A percentile compares a stretch with the other conserved stretches of the same genome.
Conservation (phyloP, 495 filamentous ascomycete species). For the Aspergillus homomorphus region DNA sequence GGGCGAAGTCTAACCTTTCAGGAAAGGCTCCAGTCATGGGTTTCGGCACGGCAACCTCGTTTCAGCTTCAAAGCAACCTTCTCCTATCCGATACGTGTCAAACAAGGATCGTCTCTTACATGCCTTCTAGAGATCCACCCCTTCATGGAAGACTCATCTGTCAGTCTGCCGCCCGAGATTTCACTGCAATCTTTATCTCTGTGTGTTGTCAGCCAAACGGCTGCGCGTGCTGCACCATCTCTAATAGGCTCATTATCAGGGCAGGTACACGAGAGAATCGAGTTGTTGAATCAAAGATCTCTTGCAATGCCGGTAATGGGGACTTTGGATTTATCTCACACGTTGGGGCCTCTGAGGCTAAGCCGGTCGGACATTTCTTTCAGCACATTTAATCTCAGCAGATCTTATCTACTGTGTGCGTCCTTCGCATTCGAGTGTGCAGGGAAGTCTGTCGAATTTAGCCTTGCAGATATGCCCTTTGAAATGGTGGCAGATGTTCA, state of each 20-base stretch:
- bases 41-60: constrained; percentile 7
- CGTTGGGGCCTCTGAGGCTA: constrained; percentile 13
- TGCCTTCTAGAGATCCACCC: constrained; percentile 8
- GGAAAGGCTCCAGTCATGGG: constrained; percentile 15
- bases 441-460: constrained; percentile 11
- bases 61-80: constrained; percentile 16
- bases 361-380: constrained; percentile 14
- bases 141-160: constrained; percentile 8
- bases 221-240: constrained; percentile 12
- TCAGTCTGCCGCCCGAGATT: constrained; percentile 9
- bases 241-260: constrained; percentile 13
- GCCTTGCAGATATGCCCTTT: constrained; percentile 3
- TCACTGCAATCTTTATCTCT: constrained; percentile 10
- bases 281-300: constrained; percentile 10
- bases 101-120: constrained; percentile 5
- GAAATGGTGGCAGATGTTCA: background rate
- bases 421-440: constrained; percentile 14
- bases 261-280: constrained; percentile 11
- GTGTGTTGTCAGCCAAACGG: constrained; percentile 8
- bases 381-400: constrained; percentile 13
- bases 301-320: constrained; percentile 11
- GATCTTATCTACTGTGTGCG: constrained; percentile 7
- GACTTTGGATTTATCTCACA: constrained; percentile 3
- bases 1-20: constrained; percentile 5
- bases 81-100: constrained; percentile 8